A percentile compares a stretch with the other conserved stretches of the same genome.
Conservation (phyloP, 75 land plant genomes). For the Pseudotsuga menziesii region DNA sequence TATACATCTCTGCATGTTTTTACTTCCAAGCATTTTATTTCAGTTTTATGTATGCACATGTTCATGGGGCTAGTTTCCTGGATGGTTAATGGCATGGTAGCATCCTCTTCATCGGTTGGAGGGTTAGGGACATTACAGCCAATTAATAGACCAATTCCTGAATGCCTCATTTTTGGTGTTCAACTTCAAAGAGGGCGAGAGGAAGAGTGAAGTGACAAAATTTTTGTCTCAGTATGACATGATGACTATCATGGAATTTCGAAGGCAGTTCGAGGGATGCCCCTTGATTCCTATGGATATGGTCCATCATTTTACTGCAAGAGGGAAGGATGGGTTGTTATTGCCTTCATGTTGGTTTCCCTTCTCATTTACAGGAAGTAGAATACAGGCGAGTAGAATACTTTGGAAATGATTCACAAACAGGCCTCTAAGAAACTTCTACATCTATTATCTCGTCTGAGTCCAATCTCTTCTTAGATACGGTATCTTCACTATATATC, state of each 20-base stretch:
- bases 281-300: conserved; percentile 87
- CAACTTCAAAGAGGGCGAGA: conserved; percentile 78
- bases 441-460: conserved; percentile 75
- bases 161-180: conserved; percentile 89
- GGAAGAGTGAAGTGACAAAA: conserved; percentile 57
- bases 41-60: too few relatives aligned
- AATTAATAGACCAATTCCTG: conserved; percentile 69
- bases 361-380: conserved; percentile 84
- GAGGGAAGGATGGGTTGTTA: conserved; percentile 91
- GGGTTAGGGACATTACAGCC: too few relatives aligned
- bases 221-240: conserved; percentile 79
- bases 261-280: conserved; percentile 91
- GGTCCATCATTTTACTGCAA: conserved; percentile 98
- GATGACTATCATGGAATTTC: conserved; percentile 94
- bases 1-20: too few relatives aligned
- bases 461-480: conserved; percentile 90
- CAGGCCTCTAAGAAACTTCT: conserved; percentile 91
- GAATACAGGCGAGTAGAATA: conserved; percentile 80
- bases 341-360: conserved; percentile 91
- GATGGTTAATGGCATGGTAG: too few relatives aligned
- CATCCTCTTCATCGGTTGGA: too few relatives aligned
- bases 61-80: too few relatives aligned
- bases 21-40: too few relatives aligned
- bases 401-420: conserved; percentile 87
- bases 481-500: conserved; percentile 92